Conservation (phyloP, 331 rosid species). For the Prunus yedoensis region DNA sequence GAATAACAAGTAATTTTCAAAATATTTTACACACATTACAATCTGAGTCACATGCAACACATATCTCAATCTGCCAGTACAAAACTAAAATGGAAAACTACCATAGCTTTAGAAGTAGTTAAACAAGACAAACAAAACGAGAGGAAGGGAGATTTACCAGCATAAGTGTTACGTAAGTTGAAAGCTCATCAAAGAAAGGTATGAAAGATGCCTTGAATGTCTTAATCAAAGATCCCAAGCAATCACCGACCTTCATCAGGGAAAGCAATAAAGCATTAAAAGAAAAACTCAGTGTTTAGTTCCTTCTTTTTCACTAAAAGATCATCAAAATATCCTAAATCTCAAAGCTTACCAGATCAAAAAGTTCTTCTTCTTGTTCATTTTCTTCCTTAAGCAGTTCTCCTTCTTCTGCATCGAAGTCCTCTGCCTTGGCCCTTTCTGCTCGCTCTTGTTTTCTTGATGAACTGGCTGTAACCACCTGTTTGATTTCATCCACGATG, state of each 20-base stretch:
- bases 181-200: slow-evolving; percentile 70
- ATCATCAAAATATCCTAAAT: slow-evolving; percentile 1
- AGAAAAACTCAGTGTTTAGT: slow-evolving; percentile 1
- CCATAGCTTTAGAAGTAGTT: not conserved
- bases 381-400: slow-evolving; percentile 70
- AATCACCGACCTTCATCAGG: slow-evolving; percentile 58
- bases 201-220: slow-evolving; percentile 62
- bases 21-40: not conserved
- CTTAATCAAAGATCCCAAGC: slow-evolving; percentile 71
- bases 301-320: not conserved
- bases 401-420: slow-evolving; percentile 71
- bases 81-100: not conserved
- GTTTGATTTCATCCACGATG: slow-evolving; percentile 67
- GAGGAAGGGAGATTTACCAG: slow-evolving; percentile 34
- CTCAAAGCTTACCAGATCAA: slow-evolving; percentile 49
- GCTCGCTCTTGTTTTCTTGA: slow-evolving; percentile 61
- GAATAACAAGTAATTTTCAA: not conserved
- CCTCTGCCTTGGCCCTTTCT: slow-evolving; percentile 69
- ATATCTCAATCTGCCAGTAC: not conserved
- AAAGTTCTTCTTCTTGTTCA: slow-evolving; percentile 75
- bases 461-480: slow-evolving; percentile 65
- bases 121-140: not conserved
- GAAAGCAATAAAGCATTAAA: slow-evolving; percentile 13
- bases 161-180: slow-evolving; percentile 59
- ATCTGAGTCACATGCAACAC: not conserved